These are phyloP conservation scores for Solanum peruvianum DNA, from an alignment of 257 asterid species.

Conservation along the genomic window DNA sequence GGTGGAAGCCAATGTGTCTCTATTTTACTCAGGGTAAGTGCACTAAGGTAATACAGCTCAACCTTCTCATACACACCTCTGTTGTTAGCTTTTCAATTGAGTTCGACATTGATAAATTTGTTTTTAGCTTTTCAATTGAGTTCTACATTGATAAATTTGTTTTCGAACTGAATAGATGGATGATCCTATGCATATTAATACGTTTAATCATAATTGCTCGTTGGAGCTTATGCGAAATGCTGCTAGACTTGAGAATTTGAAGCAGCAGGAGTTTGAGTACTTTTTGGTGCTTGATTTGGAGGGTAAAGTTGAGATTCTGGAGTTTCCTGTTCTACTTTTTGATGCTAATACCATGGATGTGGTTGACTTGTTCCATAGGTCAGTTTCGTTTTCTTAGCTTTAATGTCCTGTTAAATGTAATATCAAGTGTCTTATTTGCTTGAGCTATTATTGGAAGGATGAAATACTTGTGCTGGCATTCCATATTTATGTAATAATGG, in stretches of 20 bases:
- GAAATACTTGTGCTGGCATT: background rate
- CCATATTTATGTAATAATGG: background rate
- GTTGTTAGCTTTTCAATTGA: background rate
- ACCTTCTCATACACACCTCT: background rate
- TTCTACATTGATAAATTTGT: background rate
- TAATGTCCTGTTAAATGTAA: background rate
- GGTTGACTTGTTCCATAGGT: slow-evolving; percentile 83
- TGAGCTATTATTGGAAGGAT: background rate
- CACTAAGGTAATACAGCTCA: slow-evolving; percentile 47
- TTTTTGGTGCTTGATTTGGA: slow-evolving; percentile 95
- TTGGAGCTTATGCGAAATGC: slow-evolving; percentile 22
- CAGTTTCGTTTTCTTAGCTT: background rate
- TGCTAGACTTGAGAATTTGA: slow-evolving; percentile 15
- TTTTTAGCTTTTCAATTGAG: background rate
- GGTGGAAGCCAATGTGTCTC: slow-evolving; percentile 85
- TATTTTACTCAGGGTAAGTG: slow-evolving; percentile 76
- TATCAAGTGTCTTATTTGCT: background rate
- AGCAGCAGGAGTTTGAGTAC: slow-evolving; percentile 56
- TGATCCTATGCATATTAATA: slow-evolving; percentile 54
- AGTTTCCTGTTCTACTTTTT: slow-evolving; percentile 78
- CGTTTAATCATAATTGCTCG: slow-evolving; percentile 57
- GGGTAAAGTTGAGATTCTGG: slow-evolving; percentile 96
- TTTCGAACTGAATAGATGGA: slow-evolving; percentile 36
- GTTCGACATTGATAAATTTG: background rate
- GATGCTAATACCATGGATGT: slow-evolving; percentile 75